Conservation (phyloP, 306 rosid genomes). For the Alnus glutinosa region DNA sequence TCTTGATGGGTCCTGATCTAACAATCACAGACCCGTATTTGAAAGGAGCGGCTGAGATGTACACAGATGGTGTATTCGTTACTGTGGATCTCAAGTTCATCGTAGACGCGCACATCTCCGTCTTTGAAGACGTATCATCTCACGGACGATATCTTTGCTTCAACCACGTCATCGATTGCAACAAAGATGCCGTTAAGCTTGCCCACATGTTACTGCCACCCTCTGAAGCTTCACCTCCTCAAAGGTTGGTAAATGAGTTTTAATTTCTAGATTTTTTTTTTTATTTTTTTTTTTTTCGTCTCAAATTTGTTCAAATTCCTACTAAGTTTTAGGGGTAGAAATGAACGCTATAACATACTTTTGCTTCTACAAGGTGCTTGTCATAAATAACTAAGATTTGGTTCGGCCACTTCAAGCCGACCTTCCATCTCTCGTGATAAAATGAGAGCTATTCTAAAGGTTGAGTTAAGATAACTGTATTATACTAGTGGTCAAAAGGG, state of each 20-base stretch:
- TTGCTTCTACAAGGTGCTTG: no score
- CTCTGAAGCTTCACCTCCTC: background rate
- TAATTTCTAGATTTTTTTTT: background rate
- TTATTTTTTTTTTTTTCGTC: no score
- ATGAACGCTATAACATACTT: no score
- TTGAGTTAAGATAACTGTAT: no score
- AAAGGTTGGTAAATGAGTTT: background rate
- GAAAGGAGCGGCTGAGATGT: constrained; percentile 50
- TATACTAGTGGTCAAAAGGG: no score
- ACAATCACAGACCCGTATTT: constrained; percentile 31
- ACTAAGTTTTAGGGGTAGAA: no score
- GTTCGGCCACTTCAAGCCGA: no score
- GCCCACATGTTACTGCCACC: constrained; percentile 32
- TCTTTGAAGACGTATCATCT: constrained; percentile 36
- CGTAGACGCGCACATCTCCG: constrained; percentile 37
- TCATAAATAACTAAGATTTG: no score
- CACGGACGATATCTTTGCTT: constrained; percentile 42
- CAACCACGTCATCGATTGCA: constrained; percentile 29
- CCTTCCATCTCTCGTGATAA: no score
- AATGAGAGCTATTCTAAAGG: no score
- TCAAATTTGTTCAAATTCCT: no score
- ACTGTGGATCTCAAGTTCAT: constrained; percentile 35
- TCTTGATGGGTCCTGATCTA: constrained; percentile 30
- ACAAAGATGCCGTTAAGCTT: constrained; percentile 27
- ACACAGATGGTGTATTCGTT: constrained; percentile 35